A percentile compares a stretch with the other conserved stretches of the same genome.
These are phyloP conservation scores for Straminergon stramineum DNA, from an alignment of 225 moss, liverwort and hornwort species.

Conservation along the genomic window DNA sequence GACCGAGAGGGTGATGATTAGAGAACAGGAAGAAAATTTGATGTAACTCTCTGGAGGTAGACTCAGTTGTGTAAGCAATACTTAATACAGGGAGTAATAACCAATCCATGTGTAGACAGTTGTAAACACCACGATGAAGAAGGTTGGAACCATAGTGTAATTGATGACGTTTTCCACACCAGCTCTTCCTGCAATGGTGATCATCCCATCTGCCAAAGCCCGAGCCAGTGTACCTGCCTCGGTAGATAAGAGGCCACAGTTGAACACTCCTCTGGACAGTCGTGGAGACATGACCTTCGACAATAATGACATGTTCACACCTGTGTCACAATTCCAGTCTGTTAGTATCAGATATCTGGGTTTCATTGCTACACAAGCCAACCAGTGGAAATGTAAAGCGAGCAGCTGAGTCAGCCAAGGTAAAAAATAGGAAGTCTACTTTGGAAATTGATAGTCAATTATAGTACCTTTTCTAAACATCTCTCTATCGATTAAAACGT, in stretches of 20 bases:
- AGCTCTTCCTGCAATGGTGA: constrained; percentile 33
- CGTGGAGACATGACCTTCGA: constrained; percentile 57
- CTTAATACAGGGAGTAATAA: constrained; percentile 55
- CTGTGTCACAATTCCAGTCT: not conserved
- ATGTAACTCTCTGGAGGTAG: not conserved
- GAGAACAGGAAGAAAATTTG: not conserved
- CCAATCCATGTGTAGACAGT: constrained; percentile 49
- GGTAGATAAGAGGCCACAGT: constrained; percentile 55
- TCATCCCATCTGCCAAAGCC: constrained; percentile 53
- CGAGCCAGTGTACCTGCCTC: constrained; percentile 60
- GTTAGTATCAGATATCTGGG: not conserved
- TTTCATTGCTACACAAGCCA: not conserved
- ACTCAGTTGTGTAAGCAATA: not conserved
- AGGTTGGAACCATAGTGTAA: constrained; percentile 37
- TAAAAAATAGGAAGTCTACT: not conserved
- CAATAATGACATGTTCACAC: constrained; percentile 56
- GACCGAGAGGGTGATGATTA: not conserved
- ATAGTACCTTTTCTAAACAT: not conserved
- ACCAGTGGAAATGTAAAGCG: not conserved
- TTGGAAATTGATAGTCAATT: not conserved
- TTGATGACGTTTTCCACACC: constrained; percentile 32
- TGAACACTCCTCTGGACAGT: constrained; percentile 51
- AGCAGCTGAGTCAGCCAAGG: not conserved
- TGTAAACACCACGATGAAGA: constrained; percentile 32
- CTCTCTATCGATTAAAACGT: not conserved